Percentiles rank a stretch among this genome's conserved stretches.
Conservation (phyloP, 2,329 filamentous ascomycete genomes). For the Penicillium sp. region DNA sequence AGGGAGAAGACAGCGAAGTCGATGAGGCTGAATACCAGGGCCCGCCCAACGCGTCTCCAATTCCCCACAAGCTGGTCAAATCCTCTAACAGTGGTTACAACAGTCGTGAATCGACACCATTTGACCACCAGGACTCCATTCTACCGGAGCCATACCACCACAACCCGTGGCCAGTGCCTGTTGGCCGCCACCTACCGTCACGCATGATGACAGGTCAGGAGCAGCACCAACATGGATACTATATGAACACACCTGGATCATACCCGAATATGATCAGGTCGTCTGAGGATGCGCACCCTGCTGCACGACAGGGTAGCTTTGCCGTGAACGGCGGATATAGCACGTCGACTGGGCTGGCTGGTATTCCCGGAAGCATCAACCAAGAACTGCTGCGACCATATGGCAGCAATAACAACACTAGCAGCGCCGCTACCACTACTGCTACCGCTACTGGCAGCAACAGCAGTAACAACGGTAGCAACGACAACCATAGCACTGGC, state of each 20-base stretch:
- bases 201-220: background rate
- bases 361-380: slow-evolving; percentile 40
- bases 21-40: slow-evolving; percentile 25
- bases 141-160: slow-evolving; percentile 32
- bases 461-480: slow-evolving; percentile 33
- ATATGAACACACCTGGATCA: slow-evolving; percentile 36
- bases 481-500: slow-evolving; percentile 17
- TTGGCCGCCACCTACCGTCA: slow-evolving; percentile 43
- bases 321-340: slow-evolving; percentile 26
- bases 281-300: slow-evolving; percentile 42
- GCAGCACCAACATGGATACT: background rate
- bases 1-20: slow-evolving; percentile 38
- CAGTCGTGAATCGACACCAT: slow-evolving; percentile 35
- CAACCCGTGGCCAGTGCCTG: slow-evolving; percentile 30
- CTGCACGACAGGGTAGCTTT: slow-evolving; percentile 28
- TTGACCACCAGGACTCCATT: slow-evolving; percentile 24
- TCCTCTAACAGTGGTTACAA: slow-evolving; percentile 25
- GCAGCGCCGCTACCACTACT: slow-evolving; percentile 12
- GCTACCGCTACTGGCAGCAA: background rate
- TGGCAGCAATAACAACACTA: slow-evolving; percentile 13
- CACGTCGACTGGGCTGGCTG: slow-evolving; percentile 36
- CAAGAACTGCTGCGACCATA: slow-evolving; percentile 40
- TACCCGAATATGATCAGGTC: slow-evolving; percentile 26
- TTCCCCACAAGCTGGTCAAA: slow-evolving; percentile 18
- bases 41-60: background rate